These are phyloP conservation scores for Acanthamoeba triangularis DNA, from an alignment of 208 protist species.

Conservation along the genomic window DNA sequence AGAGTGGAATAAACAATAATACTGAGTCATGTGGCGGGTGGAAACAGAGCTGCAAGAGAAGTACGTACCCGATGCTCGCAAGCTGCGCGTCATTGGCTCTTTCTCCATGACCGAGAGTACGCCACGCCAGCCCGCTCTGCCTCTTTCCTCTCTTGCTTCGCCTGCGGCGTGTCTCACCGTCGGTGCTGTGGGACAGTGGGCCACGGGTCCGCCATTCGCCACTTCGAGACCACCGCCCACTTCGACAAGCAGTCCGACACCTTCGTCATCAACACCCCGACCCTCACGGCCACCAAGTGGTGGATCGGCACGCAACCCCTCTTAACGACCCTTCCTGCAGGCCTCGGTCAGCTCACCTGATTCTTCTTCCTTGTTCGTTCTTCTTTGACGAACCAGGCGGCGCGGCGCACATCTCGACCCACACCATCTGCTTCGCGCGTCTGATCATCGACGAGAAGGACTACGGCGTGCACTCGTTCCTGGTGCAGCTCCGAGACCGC, in stretches of 20 bases:
- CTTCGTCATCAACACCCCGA: conserved; percentile 89
- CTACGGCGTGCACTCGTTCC: conserved; percentile 88
- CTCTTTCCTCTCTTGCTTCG: not conserved
- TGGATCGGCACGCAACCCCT: conserved; percentile 62
- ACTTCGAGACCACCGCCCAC: conserved; percentile 88
- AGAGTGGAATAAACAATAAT: not conserved
- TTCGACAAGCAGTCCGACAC: conserved; percentile 81
- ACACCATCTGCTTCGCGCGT: conserved; percentile 86
- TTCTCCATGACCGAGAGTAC: conserved; percentile 74
- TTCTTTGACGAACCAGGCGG: conserved; percentile 75
- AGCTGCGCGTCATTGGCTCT: conserved; percentile 50
- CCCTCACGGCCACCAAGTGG: conserved; percentile 84
- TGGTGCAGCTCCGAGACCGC: conserved; percentile 85
- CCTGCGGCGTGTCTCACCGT: not conserved
- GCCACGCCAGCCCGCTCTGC: not conserved
- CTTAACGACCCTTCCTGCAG: too few relatives aligned
- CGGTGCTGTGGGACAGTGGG: conserved; percentile 73
- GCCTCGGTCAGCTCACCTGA: not conserved
- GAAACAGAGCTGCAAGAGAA: not conserved
- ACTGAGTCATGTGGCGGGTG: not conserved
- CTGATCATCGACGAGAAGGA: conserved; percentile 87
- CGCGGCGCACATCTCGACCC: conserved; percentile 67
- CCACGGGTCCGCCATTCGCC: conserved; percentile 86
- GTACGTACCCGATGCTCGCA: conserved; percentile 40
- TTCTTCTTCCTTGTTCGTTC: not conserved